phyloP scores from a whole-genome alignment of 805 yeast species.

The Candida wancherniae region DNA sequence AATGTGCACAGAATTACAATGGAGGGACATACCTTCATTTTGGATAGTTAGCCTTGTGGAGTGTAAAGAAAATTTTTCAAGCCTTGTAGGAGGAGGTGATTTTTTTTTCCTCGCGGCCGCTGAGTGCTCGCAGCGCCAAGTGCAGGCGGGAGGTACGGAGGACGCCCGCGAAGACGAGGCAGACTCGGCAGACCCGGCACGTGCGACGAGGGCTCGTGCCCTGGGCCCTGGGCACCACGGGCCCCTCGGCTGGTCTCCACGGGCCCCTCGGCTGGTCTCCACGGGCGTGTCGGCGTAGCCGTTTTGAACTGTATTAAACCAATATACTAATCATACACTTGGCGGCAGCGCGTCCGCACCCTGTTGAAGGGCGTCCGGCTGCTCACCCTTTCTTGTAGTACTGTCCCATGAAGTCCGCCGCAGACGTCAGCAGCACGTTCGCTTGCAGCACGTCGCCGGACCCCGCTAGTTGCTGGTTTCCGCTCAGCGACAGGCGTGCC shows the following conservation, averaged over 20 bases:
- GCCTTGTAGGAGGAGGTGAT: slow-evolving; percentile 10
- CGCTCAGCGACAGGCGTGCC: slow-evolving; percentile 6
- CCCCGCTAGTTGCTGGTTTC: too few relatives aligned
- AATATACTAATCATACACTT: too few relatives aligned
- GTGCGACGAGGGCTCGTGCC: slow-evolving; percentile 17
- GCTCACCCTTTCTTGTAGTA: slow-evolving; percentile 4
- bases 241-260: too few relatives aligned
- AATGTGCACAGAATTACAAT: too few relatives aligned
- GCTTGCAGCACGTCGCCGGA: slow-evolving; percentile 1
- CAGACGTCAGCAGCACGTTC: slow-evolving; percentile 3
- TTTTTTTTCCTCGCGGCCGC: slow-evolving; percentile 13
- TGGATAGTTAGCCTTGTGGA: slow-evolving; percentile 32
- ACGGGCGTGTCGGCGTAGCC: too few relatives aligned
- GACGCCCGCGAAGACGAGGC: too few relatives aligned
- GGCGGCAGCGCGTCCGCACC: too few relatives aligned
- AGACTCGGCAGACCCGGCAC: slow-evolving; percentile 3
- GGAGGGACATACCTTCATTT: slow-evolving; percentile 41
- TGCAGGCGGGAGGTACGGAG: slow-evolving; percentile 8
- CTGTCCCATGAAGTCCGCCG: slow-evolving; percentile 4
- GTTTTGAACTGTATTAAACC: too few relatives aligned
- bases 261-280: too few relatives aligned
- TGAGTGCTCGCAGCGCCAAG: slow-evolving; percentile 1
- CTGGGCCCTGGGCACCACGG: too few relatives aligned
- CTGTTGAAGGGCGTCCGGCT: too few relatives aligned
- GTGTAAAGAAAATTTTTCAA: slow-evolving; percentile 21